These are phyloP conservation scores for Fusarium nisikadoi DNA, from an alignment of 2,329 filamentous ascomycete species.

Conservation along the genomic window DNA sequence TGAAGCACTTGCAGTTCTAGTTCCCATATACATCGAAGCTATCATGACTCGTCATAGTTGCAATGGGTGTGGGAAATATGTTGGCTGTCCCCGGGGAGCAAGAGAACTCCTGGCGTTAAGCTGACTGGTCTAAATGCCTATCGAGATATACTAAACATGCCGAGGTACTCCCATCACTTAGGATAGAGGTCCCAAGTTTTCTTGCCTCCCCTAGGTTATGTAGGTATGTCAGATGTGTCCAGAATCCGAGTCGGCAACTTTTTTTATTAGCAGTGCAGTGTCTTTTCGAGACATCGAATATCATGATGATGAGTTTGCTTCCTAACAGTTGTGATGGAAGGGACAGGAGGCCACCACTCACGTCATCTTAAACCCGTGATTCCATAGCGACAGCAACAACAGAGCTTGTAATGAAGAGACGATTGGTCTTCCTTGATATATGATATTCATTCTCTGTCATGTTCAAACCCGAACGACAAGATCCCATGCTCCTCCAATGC, in stretches of 20 bases:
- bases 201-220: neutral
- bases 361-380: neutral
- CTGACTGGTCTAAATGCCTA: neutral
- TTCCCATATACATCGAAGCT: neutral
- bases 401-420: neutral
- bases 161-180: neutral
- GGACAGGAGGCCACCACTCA: neutral
- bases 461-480: neutral
- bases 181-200: neutral
- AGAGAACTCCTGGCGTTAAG: neutral
- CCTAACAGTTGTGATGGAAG: neutral
- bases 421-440: neutral
- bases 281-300: neutral
- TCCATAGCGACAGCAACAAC: neutral
- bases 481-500: neutral
- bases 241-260: neutral
- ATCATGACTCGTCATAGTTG: neutral
- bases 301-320: neutral
- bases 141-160: neutral
- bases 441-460: constrained; percentile 1
- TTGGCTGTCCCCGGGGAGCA: neutral
- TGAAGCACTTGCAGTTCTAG: neutral
- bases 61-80: neutral
- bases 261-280: neutral
- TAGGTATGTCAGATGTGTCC: neutral